Evolutionary conservation across 2,329 filamentous ascomycete genomes (phyloP).

Genomic region (Alternaria brassicae): DNA sequence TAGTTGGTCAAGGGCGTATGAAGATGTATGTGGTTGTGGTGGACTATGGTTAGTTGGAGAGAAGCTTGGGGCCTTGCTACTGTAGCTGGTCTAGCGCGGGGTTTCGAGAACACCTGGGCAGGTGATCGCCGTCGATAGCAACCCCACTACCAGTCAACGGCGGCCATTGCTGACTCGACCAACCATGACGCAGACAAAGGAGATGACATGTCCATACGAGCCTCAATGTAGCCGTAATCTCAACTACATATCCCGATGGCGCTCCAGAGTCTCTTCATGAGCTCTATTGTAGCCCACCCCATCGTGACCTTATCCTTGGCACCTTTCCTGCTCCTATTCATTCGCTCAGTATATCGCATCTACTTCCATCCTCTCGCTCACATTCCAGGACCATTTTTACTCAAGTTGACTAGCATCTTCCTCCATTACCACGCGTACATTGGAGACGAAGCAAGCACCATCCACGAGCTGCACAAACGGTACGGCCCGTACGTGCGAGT

Average conservation of each 20-base stretch:
- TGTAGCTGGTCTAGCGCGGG: too few species aligned
- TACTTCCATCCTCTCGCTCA: conserved; percentile 33
- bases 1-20: not conserved
- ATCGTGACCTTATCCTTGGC: conserved; percentile 1
- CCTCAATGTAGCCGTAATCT: not conserved
- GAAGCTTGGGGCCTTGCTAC: not conserved
- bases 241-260: conserved; percentile 12
- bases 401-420: conserved; percentile 36
- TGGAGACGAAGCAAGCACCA: conserved; percentile 34
- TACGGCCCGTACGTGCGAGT: conserved; percentile 38
- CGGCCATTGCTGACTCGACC: conserved; percentile 18
- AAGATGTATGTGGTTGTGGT: not conserved
- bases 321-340: conserved; percentile 17
- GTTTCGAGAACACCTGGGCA: too few species aligned
- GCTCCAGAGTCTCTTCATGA: conserved; percentile 7
- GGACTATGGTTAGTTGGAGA: conserved; percentile 1
- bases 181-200: conserved; percentile 12
- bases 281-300: conserved; percentile 7
- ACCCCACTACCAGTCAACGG: conserved; percentile 10
- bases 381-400: conserved; percentile 32
- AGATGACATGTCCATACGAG: not conserved
- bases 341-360: conserved; percentile 30
- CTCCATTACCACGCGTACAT: conserved; percentile 40
- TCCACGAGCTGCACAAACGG: conserved; percentile 29
- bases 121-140: conserved; percentile 10